Evolutionary conservation across 139 green algal genomes (phyloP).

Genomic region (Chlamydomonas sp.): DNA sequence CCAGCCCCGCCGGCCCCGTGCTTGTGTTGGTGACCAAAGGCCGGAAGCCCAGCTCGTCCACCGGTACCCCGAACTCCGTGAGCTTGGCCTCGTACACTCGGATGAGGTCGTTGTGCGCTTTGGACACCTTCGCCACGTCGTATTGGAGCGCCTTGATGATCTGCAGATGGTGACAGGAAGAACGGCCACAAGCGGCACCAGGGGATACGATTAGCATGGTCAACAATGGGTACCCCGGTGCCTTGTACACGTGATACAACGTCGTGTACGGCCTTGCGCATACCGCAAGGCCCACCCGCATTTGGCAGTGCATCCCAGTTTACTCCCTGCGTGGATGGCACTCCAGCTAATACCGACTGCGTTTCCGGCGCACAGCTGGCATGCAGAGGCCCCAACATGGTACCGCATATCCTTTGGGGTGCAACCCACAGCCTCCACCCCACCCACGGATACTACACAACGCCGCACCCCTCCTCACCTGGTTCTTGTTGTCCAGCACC

Average conservation of each 20-base stretch:
- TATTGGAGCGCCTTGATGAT: constrained; percentile 83
- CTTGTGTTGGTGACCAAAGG: constrained; percentile 84
- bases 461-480: constrained; percentile 10
- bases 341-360: too few relatives aligned
- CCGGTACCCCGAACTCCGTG: constrained; percentile 81
- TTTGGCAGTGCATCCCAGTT: too few relatives aligned
- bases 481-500: constrained; percentile 87
- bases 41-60: constrained; percentile 86
- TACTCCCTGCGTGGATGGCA: too few relatives aligned
- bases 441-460: too few relatives aligned
- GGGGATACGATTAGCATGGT: neutral
- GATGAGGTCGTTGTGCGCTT: constrained; percentile 92
- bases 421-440: too few relatives aligned
- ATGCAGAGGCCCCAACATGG: too few relatives aligned
- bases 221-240: neutral
- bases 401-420: too few relatives aligned
- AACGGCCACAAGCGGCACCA: too few relatives aligned
- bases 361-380: too few relatives aligned
- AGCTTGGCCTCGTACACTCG: constrained; percentile 90
- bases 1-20: constrained; percentile 77
- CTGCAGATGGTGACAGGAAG: neutral
- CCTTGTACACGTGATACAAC: too few relatives aligned
- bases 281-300: too few relatives aligned
- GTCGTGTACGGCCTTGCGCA: too few relatives aligned
- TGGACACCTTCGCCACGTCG: constrained; percentile 87